Conservation (phyloP, 2,329 filamentous ascomycete genomes). For the Lachnellula hyalina region DNA sequence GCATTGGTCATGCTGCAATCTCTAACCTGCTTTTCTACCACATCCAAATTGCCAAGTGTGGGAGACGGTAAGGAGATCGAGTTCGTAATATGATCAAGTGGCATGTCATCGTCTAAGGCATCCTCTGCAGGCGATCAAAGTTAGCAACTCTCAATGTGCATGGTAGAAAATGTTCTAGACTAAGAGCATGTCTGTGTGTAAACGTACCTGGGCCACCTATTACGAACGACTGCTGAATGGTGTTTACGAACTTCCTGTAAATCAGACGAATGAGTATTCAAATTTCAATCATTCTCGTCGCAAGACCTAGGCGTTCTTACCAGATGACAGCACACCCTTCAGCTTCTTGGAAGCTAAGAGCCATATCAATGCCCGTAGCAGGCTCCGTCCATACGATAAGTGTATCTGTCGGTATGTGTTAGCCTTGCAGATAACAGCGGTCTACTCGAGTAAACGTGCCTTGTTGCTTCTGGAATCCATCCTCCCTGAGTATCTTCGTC, state of each 20-base stretch:
- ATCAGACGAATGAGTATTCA: slow-evolving; percentile 6
- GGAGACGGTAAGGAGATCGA: slow-evolving; percentile 71
- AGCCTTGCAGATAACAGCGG: slow-evolving; percentile 17
- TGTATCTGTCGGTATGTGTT: slow-evolving; percentile 59
- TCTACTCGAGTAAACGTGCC: slow-evolving; percentile 45
- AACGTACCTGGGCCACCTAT: slow-evolving; percentile 56
- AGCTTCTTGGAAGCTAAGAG: slow-evolving; percentile 93
- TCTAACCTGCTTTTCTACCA: slow-evolving; percentile 82
- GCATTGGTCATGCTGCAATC: slow-evolving; percentile 66
- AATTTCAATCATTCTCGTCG: not conserved
- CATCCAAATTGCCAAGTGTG: slow-evolving; percentile 73
- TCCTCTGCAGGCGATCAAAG: slow-evolving; percentile 54
- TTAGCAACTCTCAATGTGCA: slow-evolving; percentile 1
- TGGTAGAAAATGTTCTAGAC: not conserved
- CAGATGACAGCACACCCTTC: slow-evolving; percentile 92
- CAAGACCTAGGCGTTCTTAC: slow-evolving; percentile 44
- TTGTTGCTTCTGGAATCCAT: slow-evolving; percentile 98
- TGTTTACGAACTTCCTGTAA: slow-evolving; percentile 81
- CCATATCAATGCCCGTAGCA: slow-evolving; percentile 84
- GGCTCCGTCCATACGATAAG: slow-evolving; percentile 97
- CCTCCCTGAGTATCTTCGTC: slow-evolving; percentile 85
- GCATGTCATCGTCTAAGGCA: slow-evolving; percentile 76
- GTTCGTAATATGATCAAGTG: slow-evolving; percentile 64
- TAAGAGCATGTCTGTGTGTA: not conserved
- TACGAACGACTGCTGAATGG: slow-evolving; percentile 69